Evolutionary conservation across 768 basidiomycete genomes (phyloP).

Genomic region (Russula olivacea): DNA sequence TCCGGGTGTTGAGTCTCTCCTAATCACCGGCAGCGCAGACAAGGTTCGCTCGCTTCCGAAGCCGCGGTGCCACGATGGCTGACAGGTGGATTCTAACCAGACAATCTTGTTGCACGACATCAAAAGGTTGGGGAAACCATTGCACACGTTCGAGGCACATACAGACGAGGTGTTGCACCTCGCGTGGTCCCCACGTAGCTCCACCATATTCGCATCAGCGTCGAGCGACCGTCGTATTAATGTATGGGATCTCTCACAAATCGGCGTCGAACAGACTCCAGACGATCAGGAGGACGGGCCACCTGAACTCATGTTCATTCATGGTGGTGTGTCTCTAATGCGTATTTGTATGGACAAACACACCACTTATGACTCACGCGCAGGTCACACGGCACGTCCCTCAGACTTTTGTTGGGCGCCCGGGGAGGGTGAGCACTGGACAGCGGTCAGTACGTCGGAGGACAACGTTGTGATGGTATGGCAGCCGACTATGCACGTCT

Average conservation of each 20-base stretch:
- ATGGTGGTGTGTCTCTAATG: constrained; percentile 58
- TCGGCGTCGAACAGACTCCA: constrained; percentile 93
- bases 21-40: constrained; percentile 91
- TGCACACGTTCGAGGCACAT: constrained; percentile 91
- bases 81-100: constrained; percentile 37
- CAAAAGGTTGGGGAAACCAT: constrained; percentile 60
- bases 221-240: constrained; percentile 91
- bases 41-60: constrained; percentile 51
- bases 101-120: constrained; percentile 86
- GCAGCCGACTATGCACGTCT: constrained; percentile 93
- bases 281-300: constrained; percentile 99
- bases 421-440: constrained; percentile 75
- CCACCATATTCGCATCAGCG: constrained; percentile 90
- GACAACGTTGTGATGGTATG: constrained; percentile 97
- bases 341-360: background rate
- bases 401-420: constrained; percentile 98
- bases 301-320: constrained; percentile 92
- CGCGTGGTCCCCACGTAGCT: constrained; percentile 91
- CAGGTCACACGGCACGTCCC: constrained; percentile 82
- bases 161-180: constrained; percentile 92
- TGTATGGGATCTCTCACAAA: constrained; percentile 88
- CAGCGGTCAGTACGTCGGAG: constrained; percentile 81
- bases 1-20: constrained; percentile 67
- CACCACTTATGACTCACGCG: constrained; percentile 8
- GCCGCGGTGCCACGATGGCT: background rate